Evolutionary conservation across 768 basidiomycete genomes (phyloP), one percentile per base, ranked within the genome.

Genomic region (Pulveroboletus sp.): DNA sequence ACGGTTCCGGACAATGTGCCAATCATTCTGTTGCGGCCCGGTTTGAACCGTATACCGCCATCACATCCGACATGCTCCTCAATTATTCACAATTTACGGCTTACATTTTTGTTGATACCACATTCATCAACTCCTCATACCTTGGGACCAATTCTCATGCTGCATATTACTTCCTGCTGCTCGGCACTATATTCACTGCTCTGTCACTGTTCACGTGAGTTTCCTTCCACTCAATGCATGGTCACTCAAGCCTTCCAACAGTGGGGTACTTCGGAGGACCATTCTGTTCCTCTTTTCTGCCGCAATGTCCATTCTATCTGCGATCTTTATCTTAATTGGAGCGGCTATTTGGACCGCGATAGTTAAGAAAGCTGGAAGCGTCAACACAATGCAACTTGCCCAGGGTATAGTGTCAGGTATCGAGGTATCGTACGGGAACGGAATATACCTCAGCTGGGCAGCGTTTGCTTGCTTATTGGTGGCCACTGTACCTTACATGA

Each of bases 271-370:
- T 44, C 84, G 83, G 64, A 81, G 74, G 49, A 82, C 79, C 40
- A 57, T 81, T 16, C 75, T 86, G 8, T 90, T 90, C 63, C 71
- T 89, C 59, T 50, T 81, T 21, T 89, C 90, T 4, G 78, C 85
- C 5, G 64, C 77, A 2, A 77, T 85, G 57, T 78, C 87, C 13
- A 65, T 84, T 42, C 49, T 83, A 16, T 81, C 82, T 25, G 78
- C 79, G 45, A 37, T 86, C 11, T 73, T 88, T 45, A 64, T 90
- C 40, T 72, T 92, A 41, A 80, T 85, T 35, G 86, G 80, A 21
- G 82, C 82, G 14, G 75, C 79, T 38, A 81, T 90, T 50, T 92
- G 90, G 90, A 90, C 90, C 5, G 77, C 81, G 38, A 73, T 89
- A 43, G 74, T 91, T 43, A 78, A 82, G 55, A 85, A 83, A 59